Conservation (phyloP, 2,329 filamentous ascomycete species). For the Diplodia seriata region DNA sequence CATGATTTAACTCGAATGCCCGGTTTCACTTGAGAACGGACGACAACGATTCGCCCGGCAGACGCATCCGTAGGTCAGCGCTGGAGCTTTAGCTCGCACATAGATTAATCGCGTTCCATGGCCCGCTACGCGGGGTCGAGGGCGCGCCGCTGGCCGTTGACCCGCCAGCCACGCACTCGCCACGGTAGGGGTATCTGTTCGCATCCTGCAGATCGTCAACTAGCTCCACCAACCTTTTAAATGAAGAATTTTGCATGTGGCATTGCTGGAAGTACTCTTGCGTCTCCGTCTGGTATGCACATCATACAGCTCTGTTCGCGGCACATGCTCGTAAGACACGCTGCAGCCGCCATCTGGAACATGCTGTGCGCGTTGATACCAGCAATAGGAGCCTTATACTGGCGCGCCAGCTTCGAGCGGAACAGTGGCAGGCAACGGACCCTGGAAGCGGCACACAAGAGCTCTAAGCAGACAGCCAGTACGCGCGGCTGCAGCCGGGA, state of each 20-base stretch:
- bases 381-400: no score
- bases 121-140: background rate
- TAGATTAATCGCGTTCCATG: background rate
- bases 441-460: background rate
- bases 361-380: background rate
- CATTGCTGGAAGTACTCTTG: background rate
- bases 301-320: background rate
- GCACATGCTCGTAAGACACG: background rate
- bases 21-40: background rate
- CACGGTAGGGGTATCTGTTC: background rate
- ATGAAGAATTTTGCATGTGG: background rate
- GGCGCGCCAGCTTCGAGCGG: background rate
- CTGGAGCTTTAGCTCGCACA: background rate
- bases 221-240: background rate
- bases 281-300: background rate
- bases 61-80: background rate
- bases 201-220: background rate
- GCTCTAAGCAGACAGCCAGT: background rate
- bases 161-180: slow-evolving; percentile 5
- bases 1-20: background rate
- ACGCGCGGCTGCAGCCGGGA: background rate
- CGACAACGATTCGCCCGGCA: background rate
- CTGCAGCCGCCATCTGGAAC: background rate
- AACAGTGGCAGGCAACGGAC: no score
- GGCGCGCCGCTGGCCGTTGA: slow-evolving; percentile 3